These are phyloP conservation scores for Fremontodendron californicum DNA, from an alignment of 345 rosid species.

Conservation along the genomic window DNA sequence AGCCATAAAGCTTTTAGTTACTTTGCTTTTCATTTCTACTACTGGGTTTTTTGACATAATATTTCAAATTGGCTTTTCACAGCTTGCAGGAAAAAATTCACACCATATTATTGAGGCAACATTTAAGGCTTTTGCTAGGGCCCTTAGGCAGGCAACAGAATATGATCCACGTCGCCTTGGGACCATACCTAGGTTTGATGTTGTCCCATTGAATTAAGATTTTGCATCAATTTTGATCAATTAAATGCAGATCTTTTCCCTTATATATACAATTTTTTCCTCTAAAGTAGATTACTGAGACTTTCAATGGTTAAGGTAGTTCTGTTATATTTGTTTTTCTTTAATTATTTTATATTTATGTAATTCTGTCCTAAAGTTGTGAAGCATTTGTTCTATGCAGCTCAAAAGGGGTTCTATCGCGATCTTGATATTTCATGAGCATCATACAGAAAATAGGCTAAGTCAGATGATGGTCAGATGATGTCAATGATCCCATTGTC, in stretches of 20 bases:
- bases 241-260: not conserved
- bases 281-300: not conserved
- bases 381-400: constrained; percentile 37
- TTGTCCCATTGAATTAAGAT: not conserved
- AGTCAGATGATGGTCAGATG: not conserved
- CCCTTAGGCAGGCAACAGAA: constrained; percentile 86
- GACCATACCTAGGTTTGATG: constrained; percentile 70
- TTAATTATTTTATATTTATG: too few species aligned
- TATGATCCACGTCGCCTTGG: constrained; percentile 73
- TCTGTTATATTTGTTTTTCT: not conserved
- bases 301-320: not conserved
- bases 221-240: not conserved
- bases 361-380: too few species aligned
- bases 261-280: not conserved
- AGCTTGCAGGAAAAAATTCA: constrained; percentile 91
- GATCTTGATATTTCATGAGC: constrained; percentile 30
- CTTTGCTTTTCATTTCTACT: not conserved
- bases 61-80: constrained; percentile 19
- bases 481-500: not conserved
- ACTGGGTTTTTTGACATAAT: not conserved
- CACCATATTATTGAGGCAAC: constrained; percentile 97
- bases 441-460: not conserved
- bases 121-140: constrained; percentile 96
- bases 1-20: not conserved
- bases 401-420: constrained; percentile 81